Evolutionary conservation across 768 basidiomycete species (phyloP), one percentile per base, ranked within the genome.

Genomic region (Lactarius evosmus): DNA sequence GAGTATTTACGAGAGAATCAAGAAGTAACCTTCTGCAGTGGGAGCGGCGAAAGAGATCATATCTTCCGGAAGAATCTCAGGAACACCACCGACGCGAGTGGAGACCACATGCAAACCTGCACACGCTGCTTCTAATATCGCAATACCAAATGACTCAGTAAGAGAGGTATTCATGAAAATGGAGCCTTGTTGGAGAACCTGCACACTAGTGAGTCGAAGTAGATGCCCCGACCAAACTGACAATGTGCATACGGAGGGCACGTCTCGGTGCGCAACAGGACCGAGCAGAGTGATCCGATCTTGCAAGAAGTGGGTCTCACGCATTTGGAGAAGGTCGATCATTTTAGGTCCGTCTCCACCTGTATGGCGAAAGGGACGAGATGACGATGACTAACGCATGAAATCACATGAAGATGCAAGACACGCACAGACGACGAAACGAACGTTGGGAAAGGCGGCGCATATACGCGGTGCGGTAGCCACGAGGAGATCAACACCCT

Each of bases 21-120:
- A 53, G 16, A 46, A 84, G 34, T 57, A 95, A 46, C 96, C 96
- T 68, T 97, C 93, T 74, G 93, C 94, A 46, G 98, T 91, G 0
- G 96, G 94, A 60, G 87, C 84, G 0, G 95, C 93, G 71, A 98
- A 97, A 56, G 91, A 93, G 63, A 98, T 94, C 91, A 98, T 91
- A 69, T 96, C 93, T 62, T 86, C 78, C 0, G 97, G 97, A 16
- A 99, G 77, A 60, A 98, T 90, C 74, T 98, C 97, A 0, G 96
- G 93, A 0, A 98, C 92, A 0, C 97, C 97, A 0, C 97, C 97
- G 0, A 98, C 96, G 50, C 87, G 85, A 0, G 97, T 98, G 46
- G 88, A 88, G 55, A 98, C 96, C 56, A 98, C 89, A 71, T 96
- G 96, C 17, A 98, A 80, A 1, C 97, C 96, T 0, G 93, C 86